Evolutionary conservation across 768 basidiomycete species (phyloP), one percentile per base, ranked within the genome.

Genomic region (Hebeloma cylindrosporum): DNA sequence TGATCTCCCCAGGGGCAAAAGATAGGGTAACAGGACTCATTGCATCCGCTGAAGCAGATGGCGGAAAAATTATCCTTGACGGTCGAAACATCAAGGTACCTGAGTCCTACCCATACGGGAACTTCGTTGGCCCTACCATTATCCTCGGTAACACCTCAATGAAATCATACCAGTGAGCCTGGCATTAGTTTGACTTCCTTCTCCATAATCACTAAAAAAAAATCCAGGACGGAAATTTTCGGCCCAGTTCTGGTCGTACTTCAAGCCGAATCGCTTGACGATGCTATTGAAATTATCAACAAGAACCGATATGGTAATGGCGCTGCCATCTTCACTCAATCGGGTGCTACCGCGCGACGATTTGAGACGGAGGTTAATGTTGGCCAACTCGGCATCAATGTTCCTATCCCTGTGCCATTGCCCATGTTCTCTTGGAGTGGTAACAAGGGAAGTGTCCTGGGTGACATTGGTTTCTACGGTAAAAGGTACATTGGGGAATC

Each of bases 391-490:
- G 95, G 95, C 32, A 82, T 97, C 63, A 97, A 94, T 61, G 85
- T 93, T 7, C 88, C 90, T 3, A 92, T 92, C 39, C 89, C 93
- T 10, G 95, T 99, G 4, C 95, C 95, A 33, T 58, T 79, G 44
- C 87, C 88, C 11, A 94, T 96, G 89, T 97, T 96, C 71, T 80
- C 91, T 21, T 95, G 92, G 92, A 92, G 88, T 56, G 95, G 96
- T 20, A 95, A 93, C 71, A 95, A 93, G 74, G 83, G 72, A 29
- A 90, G 87, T 57, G 81, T 81, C 56, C 67, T 93, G 43, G 93
- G 93, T 17, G 90, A 94, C 59, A 79, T 92, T 33, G 83, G 85
- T 4, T 94, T 96, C 71, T 96, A 96, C 56, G 94, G 94, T 21
- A 88, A 87, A 65, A 80, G 83, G 86, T 84, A 51, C 49, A 71